Base-by-base conservation (phyloP, 139 green algal species). In the Chlorella sp. region DNA sequence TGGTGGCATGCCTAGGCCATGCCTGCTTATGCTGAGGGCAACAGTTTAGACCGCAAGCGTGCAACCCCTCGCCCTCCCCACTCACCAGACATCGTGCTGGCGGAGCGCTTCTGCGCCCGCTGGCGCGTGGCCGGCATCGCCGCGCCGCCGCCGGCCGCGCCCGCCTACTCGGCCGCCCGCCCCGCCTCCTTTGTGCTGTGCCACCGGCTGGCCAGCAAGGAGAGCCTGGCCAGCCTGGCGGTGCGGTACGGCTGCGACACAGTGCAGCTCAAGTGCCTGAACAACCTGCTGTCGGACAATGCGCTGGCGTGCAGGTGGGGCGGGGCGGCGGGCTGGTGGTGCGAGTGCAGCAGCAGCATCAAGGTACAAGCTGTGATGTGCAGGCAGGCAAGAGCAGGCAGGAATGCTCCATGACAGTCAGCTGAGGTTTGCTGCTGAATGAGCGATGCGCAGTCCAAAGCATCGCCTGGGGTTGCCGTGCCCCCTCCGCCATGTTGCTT, bases 251-350 rank as follows among this genome's bases (percentile, higher is more conserved):
- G 73, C 73, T 65, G 32, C 3, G 48, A 80, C 20, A 8, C 34
- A 22, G 46, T 65, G 46, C 19, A 41, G 20, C 48, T 80, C n/a
- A 80, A 80, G 73, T 46, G 73, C 13, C n/a, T 80, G 46, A 80
- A 80, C 48, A 80, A 80, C 48, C 46, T 80, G 41, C 51, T 80
- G 46, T 65, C 44, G n/a, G 73, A 80, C 6, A 28, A 56, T 48
- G 73, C 73, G 3, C 46, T 80, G 48, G 46, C 48, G 30, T 43
- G 46, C 73, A 80, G 73, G 73, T 80, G 73, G 19, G 73, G 0
- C 22, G 20, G 40, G 1, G 38, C 4, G 28, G 44, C 13, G 41
- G 68, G 28, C 22, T n/a, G n/a, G n/a, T n/a, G n/a, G n/a, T n/a
- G n/a, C n/a, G n/a, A n/a, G n/a, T n/a, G n/a, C n/a, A n/a, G n/a